phyloP scores from a whole-genome alignment of 139 green algal species.

The Asterochloris sp. region DNA sequence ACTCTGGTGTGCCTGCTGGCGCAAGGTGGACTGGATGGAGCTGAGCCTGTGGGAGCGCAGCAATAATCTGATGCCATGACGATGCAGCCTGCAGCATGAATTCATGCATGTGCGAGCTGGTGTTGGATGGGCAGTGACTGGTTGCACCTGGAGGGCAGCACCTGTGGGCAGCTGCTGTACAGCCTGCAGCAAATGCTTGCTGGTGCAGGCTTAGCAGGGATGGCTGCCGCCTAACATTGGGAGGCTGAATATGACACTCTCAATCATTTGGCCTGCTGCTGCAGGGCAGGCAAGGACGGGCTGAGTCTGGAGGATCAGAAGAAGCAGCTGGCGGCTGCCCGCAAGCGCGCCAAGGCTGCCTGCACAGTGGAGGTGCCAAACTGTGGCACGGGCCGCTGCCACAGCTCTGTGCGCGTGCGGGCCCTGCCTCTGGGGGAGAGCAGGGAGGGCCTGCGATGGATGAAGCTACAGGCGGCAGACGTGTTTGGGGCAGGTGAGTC shows the following conservation, averaged over 20 bases:
- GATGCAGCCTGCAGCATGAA: no score
- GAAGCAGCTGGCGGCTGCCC: conserved; percentile 24
- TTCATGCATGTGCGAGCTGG: no score
- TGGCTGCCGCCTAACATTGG: neutral
- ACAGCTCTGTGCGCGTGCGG: conserved; percentile 12
- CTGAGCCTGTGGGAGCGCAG: no score
- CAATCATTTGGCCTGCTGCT: neutral
- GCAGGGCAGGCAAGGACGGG: conserved; percentile 12
- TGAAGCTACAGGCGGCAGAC: conserved; percentile 23
- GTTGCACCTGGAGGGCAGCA: neutral
- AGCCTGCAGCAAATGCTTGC: neutral
- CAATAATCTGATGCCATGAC: no score
- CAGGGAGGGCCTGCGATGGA: conserved; percentile 26
- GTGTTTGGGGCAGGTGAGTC: neutral
- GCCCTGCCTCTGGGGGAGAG: conserved; percentile 28
- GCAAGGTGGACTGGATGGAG: no score
- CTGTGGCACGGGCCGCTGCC: neutral
- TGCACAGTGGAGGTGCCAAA: neutral
- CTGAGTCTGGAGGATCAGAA: conserved; percentile 45
- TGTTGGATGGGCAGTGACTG: no score
- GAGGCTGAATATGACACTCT: neutral
- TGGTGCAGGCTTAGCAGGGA: neutral
- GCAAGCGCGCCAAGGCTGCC: conserved; percentile 24
- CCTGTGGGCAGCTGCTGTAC: no score
- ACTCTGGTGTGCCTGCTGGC: no score